A percentile compares a stretch with the other conserved stretches of the same genome.
These are phyloP conservation scores for Citrus medica DNA, from an alignment of 345 rosid genomes.

Conservation along the genomic window DNA sequence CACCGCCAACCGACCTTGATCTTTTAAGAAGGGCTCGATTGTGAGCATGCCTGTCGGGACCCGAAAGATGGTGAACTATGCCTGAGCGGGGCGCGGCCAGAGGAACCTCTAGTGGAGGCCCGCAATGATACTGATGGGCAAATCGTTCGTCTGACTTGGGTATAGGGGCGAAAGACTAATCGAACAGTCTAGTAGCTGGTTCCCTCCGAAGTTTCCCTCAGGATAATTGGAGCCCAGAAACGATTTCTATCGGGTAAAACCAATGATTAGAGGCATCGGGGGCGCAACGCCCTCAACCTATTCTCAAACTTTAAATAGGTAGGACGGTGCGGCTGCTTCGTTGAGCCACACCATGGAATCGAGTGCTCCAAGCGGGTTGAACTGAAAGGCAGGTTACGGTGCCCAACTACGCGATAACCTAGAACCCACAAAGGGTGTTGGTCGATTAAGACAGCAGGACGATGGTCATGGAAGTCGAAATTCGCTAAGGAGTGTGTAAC, in stretches of 20 bases:
- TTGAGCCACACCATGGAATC: not conserved
- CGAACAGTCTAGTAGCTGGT: constrained; percentile 57
- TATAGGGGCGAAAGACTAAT: constrained; percentile 69
- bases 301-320: constrained; percentile 4
- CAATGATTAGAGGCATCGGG: constrained; percentile 11
- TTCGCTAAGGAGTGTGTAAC: no score
- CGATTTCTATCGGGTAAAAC: constrained; percentile 24
- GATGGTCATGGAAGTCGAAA: no score
- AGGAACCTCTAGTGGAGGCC: constrained; percentile 34
- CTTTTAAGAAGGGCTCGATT: constrained; percentile 24
- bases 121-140: constrained; percentile 43
- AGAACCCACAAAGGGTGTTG: no score
- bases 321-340: not conserved
- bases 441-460: no score
- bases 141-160: constrained; percentile 53
- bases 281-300: constrained; percentile 9
- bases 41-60: constrained; percentile 25
- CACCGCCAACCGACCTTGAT: constrained; percentile 28
- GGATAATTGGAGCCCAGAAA: constrained; percentile 37
- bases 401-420: not conserved
- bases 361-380: constrained; percentile 3
- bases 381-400: not conserved
- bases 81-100: constrained; percentile 28
- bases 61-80: constrained; percentile 30
- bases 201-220: constrained; percentile 55